A percentile compares a stretch with the other conserved stretches of the same genome.
Conservation (phyloP, 2,329 filamentous ascomycete species). For the Alternaria rosae region DNA sequence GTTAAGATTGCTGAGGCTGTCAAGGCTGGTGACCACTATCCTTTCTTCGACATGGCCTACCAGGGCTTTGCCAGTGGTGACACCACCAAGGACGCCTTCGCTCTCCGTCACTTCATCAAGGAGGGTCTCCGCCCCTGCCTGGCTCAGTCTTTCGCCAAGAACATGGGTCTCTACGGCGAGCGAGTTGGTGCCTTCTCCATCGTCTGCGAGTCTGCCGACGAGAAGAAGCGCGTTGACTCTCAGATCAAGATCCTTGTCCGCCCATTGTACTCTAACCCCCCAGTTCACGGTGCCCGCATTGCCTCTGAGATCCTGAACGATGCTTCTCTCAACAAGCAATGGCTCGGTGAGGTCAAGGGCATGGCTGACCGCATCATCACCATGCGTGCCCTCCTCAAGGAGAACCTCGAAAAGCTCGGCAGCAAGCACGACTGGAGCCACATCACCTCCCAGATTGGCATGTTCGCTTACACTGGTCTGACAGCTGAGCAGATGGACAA, state of each 20-base stretch:
- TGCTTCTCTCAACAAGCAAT: slow-evolving; percentile 84
- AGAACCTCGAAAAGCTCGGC: slow-evolving; percentile 92
- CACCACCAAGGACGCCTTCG: slow-evolving; percentile 91
- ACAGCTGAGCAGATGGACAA: slow-evolving; percentile 89
- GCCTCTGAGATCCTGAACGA: slow-evolving; percentile 92
- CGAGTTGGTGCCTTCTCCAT: slow-evolving; percentile 97
- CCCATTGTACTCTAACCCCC: slow-evolving; percentile 97
- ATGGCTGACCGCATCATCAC: slow-evolving; percentile 99
- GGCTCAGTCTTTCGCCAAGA: slow-evolving; percentile 97
- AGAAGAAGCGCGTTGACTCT: slow-evolving; percentile 95
- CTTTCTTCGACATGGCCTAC: slow-evolving; percentile 99
- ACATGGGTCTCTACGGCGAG: slow-evolving; percentile 99
- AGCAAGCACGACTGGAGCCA: slow-evolving; percentile 98
- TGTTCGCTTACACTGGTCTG: slow-evolving; percentile 98
- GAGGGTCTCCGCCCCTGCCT: slow-evolving; percentile 89
- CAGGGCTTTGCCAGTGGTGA: slow-evolving; percentile 96
- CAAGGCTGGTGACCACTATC: slow-evolving; percentile 86
- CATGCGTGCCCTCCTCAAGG: slow-evolving; percentile 93
- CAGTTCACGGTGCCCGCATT: slow-evolving; percentile 93
- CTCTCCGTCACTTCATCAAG: slow-evolving; percentile 90
- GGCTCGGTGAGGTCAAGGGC: slow-evolving; percentile 94
- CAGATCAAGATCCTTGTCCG: slow-evolving; percentile 99
- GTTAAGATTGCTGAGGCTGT: slow-evolving; percentile 85
- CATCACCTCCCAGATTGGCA: slow-evolving; percentile 96
- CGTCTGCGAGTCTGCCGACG: slow-evolving; percentile 81